A percentile compares a stretch with the other conserved stretches of the same genome.
These are phyloP conservation scores for Kodamaea sp. DNA, from an alignment of 1,139 yeast genomes.

Conservation along the genomic window DNA sequence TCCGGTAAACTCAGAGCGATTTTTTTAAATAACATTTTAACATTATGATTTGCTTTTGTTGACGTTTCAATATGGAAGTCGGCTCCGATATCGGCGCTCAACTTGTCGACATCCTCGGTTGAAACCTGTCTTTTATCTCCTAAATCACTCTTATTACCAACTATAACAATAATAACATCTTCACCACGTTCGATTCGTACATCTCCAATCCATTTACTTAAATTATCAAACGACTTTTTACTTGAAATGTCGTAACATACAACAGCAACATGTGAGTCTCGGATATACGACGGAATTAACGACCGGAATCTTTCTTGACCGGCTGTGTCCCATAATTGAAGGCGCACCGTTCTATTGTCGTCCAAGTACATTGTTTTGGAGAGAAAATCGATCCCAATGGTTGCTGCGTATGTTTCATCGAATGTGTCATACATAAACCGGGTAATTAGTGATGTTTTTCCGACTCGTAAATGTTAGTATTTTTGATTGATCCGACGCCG, in stretches of 20 bases:
- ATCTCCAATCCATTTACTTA: constrained; percentile 51
- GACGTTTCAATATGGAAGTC: constrained; percentile 87
- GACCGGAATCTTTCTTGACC: constrained; percentile 60
- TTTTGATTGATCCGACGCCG: not conserved
- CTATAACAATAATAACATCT: constrained; percentile 57
- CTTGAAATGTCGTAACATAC: constrained; percentile 92
- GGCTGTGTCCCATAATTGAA: constrained; percentile 57
- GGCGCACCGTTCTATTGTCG: constrained; percentile 50
- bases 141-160: constrained; percentile 84
- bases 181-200: constrained; percentile 76
- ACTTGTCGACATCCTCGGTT: constrained; percentile 70
- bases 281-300: constrained; percentile 77
- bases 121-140: constrained; percentile 47
- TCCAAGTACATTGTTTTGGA: constrained; percentile 70
- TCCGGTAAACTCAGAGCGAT: constrained; percentile 92
- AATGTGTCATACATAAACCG: constrained; percentile 98
- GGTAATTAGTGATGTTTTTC: constrained; percentile 91
- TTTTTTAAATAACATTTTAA: constrained; percentile 80
- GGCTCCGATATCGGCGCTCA: constrained; percentile 55
- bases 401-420: constrained; percentile 92
- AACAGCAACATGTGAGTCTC: constrained; percentile 97
- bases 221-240: constrained; percentile 74
- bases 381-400: constrained; percentile 93
- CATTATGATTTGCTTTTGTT: constrained; percentile 93
- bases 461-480: constrained; percentile 47